Evolutionary conservation across 768 basidiomycete genomes (phyloP).

Genomic region (Amanita pseudoporphyria): DNA sequence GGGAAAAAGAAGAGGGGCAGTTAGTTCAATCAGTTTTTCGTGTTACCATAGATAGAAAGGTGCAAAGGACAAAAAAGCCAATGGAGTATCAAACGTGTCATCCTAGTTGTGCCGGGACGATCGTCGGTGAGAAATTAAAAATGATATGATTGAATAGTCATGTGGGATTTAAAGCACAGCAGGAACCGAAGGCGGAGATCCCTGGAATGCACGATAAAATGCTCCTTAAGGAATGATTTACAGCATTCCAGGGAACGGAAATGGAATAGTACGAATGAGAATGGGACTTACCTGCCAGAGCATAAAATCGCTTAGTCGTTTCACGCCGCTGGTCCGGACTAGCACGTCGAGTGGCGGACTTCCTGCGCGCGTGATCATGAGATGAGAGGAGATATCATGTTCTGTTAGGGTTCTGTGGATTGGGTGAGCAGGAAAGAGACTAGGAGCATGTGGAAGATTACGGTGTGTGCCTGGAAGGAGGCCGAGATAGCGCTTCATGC

Average conservation of each 20-base stretch:
- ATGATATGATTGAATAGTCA: background rate
- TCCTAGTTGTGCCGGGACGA: background rate
- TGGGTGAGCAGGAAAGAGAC: background rate
- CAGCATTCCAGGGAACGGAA: background rate
- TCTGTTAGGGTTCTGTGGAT: conserved; percentile 41
- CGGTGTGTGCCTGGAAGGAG: background rate
- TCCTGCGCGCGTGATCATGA: conserved; percentile 55
- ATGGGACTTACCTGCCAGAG: conserved; percentile 80
- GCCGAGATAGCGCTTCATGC: conserved; percentile 25
- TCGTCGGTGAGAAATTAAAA: background rate
- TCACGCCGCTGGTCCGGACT: conserved; percentile 86
- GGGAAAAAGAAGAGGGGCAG: background rate
- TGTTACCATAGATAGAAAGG: background rate
- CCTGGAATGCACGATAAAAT: background rate
- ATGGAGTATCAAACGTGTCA: background rate
- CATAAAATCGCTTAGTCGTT: conserved; percentile 79
- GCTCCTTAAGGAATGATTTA: no score
- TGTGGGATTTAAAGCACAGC: background rate
- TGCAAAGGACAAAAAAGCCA: background rate
- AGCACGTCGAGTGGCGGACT: conserved; percentile 85
- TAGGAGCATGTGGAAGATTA: no score
- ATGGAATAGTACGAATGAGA: background rate
- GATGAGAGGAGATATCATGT: conserved; percentile 51
- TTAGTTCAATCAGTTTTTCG: background rate
- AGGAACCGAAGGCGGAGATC: background rate